Evolutionary conservation across 305 asterid species (phyloP).

Genomic region (Fraxinus ornus): DNA sequence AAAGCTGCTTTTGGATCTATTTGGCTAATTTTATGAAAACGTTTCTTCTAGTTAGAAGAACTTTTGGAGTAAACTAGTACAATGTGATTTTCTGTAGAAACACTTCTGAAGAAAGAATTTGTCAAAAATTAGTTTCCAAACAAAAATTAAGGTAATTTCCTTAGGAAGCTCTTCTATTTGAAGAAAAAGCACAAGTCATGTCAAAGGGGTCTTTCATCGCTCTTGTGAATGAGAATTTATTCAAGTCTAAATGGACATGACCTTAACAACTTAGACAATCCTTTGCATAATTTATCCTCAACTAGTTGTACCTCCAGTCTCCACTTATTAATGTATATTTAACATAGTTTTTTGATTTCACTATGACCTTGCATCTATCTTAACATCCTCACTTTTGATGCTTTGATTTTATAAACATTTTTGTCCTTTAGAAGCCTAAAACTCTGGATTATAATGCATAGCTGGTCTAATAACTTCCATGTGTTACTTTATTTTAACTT

Average conservation of each 20-base stretch:
- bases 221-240: neutral
- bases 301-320: neutral
- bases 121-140: too few species aligned
- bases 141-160: too few species aligned
- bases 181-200: too few species aligned
- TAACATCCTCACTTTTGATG: neutral
- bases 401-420: neutral
- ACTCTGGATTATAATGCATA: neutral
- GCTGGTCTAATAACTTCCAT: neutral
- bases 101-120: too few species aligned
- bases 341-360: neutral
- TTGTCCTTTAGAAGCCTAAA: neutral
- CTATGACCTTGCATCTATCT: neutral
- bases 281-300: neutral
- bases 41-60: too few species aligned
- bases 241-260: neutral
- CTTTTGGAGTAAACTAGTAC: too few species aligned
- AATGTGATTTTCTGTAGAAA: too few species aligned
- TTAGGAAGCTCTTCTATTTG: too few species aligned
- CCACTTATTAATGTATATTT: neutral
- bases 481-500: neutral
- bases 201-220: neutral
- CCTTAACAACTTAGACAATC: neutral
- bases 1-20: too few species aligned
- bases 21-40: too few species aligned